Evolutionary conservation across 805 yeast species (phyloP), one percentile per base, ranked within the genome.

Genomic region (Wickerhamiella cacticola): DNA sequence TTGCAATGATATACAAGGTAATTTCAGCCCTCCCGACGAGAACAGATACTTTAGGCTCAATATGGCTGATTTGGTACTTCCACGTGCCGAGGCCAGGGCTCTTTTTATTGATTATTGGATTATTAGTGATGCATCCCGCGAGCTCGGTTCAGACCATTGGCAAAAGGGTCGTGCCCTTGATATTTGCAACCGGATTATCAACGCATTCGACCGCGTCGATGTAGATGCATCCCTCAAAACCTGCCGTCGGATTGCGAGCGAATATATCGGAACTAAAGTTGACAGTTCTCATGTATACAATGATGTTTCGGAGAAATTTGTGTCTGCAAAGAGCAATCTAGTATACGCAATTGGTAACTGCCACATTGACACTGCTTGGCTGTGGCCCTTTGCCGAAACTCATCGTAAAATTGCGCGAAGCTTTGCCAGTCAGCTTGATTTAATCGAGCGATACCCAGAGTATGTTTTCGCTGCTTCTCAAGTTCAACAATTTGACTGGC

Each of bases 341-440:
- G 95, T 88, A 9, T 81, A 69, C 63, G 95, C 84, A 7, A 73
- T 92, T 54, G 98, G 98, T 38, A 84, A 92, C 62, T 92, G 97
- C 63, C 97, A 88, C 63, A 88, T 88, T 56, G 98, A 89, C 60
- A 89, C 97, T 15, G 97, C 97, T 13, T 89, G 98, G 98, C 71
- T 87, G 50, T 89, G 98, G 98, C 97, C 96, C n/a, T 89, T 82
- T 69, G 96, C 95, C 2, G 96, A 92, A 62, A 86, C 97, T 1
- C 80, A 83, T 56, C 75, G 97, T 46, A 89, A 89, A 61, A 77
- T 89, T 48, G 95, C 88, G 2, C 74, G 98, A 54, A 85, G 95
- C 5, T 89, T 97, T 97, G 80, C 95, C 0, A 78, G 95, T 8
- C 98, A 89, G 67, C 68, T 89, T 45, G 80, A 85, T 48, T 65